Evolutionary conservation across 805 yeast species (phyloP).

Genomic region (Starmera pachycereana): DNA sequence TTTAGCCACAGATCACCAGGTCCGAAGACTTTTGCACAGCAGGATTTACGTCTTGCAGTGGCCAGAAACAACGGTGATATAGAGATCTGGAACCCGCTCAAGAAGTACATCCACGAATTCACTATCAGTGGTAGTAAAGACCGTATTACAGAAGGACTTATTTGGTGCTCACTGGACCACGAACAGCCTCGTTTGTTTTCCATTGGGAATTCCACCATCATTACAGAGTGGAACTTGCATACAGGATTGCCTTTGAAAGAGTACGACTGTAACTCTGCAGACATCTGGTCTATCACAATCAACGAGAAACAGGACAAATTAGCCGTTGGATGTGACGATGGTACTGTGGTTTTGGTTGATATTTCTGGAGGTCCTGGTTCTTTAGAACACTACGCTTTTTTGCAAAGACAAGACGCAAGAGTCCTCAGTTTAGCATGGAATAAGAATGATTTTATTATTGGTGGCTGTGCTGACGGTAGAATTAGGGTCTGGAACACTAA

Average conservation of each 20-base stretch:
- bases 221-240: slow-evolving; percentile 85
- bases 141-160: slow-evolving; percentile 80
- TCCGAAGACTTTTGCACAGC: slow-evolving; percentile 33
- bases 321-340: slow-evolving; percentile 94
- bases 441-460: slow-evolving; percentile 53
- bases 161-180: slow-evolving; percentile 53
- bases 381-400: slow-evolving; percentile 61
- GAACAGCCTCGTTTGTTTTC: slow-evolving; percentile 69
- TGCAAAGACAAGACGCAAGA: slow-evolving; percentile 79
- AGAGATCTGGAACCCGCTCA: slow-evolving; percentile 88
- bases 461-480: slow-evolving; percentile 95
- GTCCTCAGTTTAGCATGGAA: slow-evolving; percentile 75
- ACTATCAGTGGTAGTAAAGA: slow-evolving; percentile 71
- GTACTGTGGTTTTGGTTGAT: slow-evolving; percentile 74
- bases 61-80: slow-evolving; percentile 93
- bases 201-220: slow-evolving; percentile 83
- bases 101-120: slow-evolving; percentile 71
- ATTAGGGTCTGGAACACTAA: slow-evolving; percentile 68
- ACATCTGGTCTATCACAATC: slow-evolving; percentile 80
- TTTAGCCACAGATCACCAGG: slow-evolving; percentile 52
- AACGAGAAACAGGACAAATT: slow-evolving; percentile 50
- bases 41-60: slow-evolving; percentile 68
- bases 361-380: slow-evolving; percentile 82
- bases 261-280: slow-evolving; percentile 86
- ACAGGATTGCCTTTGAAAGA: slow-evolving; percentile 66